Evolutionary conservation across 108 stramenopile genomes (phyloP).

Genomic region (Tribonema minus): DNA sequence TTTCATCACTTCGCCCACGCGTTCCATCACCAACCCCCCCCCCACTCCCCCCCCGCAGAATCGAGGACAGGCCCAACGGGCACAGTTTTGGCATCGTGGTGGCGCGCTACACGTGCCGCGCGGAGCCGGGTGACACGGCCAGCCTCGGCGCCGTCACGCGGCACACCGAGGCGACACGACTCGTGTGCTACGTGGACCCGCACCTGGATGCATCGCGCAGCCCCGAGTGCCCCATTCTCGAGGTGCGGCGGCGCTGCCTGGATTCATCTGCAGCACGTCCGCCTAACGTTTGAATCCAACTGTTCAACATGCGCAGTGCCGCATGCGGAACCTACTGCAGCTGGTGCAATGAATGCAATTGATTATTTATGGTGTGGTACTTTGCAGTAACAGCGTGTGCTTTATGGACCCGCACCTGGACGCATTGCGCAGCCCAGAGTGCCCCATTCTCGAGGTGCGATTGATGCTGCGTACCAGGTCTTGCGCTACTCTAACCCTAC

Average conservation of each 20-base stretch:
- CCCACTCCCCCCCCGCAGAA: constrained; percentile 3
- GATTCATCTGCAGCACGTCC: neutral
- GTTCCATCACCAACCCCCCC: no score
- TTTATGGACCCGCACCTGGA: constrained; percentile 24
- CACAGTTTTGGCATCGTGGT: constrained; percentile 13
- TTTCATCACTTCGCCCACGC: no score
- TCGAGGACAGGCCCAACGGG: constrained; percentile 25
- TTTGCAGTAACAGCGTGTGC: no score
- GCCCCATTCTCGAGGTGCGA: constrained; percentile 12
- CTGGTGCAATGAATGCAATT: no score
- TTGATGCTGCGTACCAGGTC: no score
- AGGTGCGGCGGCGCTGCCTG: no score
- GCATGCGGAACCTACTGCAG: no score
- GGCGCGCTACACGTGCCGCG: neutral
- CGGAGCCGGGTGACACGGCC: neutral
- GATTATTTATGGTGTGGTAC: no score
- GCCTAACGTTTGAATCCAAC: neutral
- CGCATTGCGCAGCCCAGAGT: constrained; percentile 16
- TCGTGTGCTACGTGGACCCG: constrained; percentile 21
- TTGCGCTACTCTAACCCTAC: no score
- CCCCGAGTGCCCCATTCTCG: constrained; percentile 17
- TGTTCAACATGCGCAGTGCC: no score
- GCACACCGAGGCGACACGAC: neutral
- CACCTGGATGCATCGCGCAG: constrained; percentile 15
- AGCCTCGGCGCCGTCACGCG: constrained; percentile 19